Evolutionary conservation across 2,329 filamentous ascomycete genomes (phyloP), one percentile per base, ranked within the genome.

Genomic region (Magnaporthiopsis incrustans): DNA sequence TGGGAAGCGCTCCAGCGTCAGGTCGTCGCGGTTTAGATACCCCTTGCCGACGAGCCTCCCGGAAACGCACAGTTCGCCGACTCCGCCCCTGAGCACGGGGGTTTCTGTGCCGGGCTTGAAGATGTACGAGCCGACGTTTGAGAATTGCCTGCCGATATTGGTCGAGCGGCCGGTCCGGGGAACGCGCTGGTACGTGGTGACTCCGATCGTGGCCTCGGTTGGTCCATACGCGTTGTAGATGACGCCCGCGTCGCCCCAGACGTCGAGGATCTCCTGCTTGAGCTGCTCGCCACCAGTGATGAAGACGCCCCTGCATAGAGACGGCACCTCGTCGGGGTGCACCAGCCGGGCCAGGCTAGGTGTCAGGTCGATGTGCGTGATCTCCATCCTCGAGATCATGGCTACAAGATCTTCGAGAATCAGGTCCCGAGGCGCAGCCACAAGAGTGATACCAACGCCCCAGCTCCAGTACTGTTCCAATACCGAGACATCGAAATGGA

Each of bases 391-490:
- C 25, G 84, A 84, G 65, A 97, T 94, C 0, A 88, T 86, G 1
- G 83, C 84, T 1, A 89, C 82, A 22, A 97, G 79, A 69, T 97
- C 91, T 69, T 95, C 91, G 44, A 97, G 87, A 1, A 97, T 88
- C 1, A 97, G 72, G 72, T 97, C 92, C 68, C 91, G 85, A 0
- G 91, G 90, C 8, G 91, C 92, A 2, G 90, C 88, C 2, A 94
- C 89, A 0, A 97, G 83, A 4, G 89, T 88, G 32, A 97, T 92
- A 1, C 92, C 92, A 0, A 95, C 90, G 33, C 89, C 92, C 93
- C 93, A 97, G 65, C 89, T 95, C 92, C 92, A 97, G 73, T 94
- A 97, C 71, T 97, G 93, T 72, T 97, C 93, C 0, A 97, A 81
- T 0, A 97, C 90, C 1, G 91, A 95, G 4, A 97, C 93, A 70